phyloP scores from a whole-genome alignment of 306 rosid genomes.

The Pyrus pyrifolia region DNA sequence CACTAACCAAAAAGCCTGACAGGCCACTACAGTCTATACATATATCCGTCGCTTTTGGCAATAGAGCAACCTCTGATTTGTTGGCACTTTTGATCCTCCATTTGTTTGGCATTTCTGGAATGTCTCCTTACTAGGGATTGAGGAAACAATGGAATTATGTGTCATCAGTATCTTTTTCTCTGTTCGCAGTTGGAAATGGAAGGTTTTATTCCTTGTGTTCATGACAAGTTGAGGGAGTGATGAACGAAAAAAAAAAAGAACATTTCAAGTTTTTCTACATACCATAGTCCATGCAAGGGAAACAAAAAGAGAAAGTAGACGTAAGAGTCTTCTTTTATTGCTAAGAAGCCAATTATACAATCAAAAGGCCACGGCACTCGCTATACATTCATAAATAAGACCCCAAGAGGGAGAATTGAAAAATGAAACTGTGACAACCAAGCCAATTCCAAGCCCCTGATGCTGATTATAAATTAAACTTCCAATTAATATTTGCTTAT shows the following conservation, averaged over 20 bases:
- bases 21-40: neutral
- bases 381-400: neutral
- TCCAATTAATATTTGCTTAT: neutral
- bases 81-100: neutral
- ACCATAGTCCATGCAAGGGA: neutral
- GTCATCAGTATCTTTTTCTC: neutral
- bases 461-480: neutral
- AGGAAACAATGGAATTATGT: neutral
- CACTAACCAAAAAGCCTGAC: neutral
- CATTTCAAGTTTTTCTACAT: neutral
- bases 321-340: too few species aligned
- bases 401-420: neutral
- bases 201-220: neutral
- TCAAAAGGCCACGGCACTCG: neutral
- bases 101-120: neutral
- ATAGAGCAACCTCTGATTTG: neutral
- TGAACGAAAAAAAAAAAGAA: too few species aligned
- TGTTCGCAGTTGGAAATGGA: neutral
- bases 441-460: neutral
- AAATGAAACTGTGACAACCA: neutral
- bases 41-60: neutral
- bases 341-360: constrained; percentile 4
- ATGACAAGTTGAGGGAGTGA: too few species aligned
- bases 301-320: neutral
- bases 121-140: neutral